Percentiles rank a stretch among this genome's conserved stretches.
phyloP scores from a whole-genome alignment of 2,329 filamentous ascomycete genomes.

The Cordyceps tenuipes region DNA sequence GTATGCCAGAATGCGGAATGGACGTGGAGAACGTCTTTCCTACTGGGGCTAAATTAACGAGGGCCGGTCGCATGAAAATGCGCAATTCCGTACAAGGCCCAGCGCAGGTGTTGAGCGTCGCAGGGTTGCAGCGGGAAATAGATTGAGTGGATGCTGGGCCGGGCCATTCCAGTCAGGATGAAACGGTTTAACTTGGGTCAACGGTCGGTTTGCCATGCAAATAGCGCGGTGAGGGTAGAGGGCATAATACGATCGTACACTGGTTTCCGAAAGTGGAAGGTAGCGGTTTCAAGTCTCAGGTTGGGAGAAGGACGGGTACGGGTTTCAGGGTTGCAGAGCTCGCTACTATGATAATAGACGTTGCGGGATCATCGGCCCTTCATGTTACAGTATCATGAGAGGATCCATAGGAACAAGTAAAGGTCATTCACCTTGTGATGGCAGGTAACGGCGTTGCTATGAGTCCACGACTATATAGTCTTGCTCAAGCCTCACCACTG shows the following conservation, averaged over 20 bases:
- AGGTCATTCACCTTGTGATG: too few relatives aligned
- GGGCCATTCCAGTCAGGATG: neutral
- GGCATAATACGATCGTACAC: neutral
- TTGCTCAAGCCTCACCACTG: too few relatives aligned
- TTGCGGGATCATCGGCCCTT: neutral
- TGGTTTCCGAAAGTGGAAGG: constrained; percentile 2
- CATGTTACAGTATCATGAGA: neutral
- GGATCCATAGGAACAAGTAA: neutral
- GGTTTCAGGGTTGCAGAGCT: neutral
- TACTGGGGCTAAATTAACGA: neutral
- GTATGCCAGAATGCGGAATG: neutral
- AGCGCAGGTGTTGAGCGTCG: neutral
- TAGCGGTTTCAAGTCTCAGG: neutral
- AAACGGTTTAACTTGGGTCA: neutral
- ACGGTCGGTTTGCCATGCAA: neutral
- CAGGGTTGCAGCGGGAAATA: neutral
- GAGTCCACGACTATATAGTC: too few relatives aligned
- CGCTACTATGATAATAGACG: neutral
- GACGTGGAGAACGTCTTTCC: neutral
- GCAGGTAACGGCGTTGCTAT: too few relatives aligned
- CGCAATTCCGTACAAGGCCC: neutral
- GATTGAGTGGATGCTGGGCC: neutral
- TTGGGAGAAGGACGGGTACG: neutral
- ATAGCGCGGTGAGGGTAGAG: neutral
- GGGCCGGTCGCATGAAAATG: neutral